A percentile compares a stretch with the other conserved stretches of the same genome.
Conservation (phyloP, 441 rosid genomes). For the Mallotus repandus region DNA sequence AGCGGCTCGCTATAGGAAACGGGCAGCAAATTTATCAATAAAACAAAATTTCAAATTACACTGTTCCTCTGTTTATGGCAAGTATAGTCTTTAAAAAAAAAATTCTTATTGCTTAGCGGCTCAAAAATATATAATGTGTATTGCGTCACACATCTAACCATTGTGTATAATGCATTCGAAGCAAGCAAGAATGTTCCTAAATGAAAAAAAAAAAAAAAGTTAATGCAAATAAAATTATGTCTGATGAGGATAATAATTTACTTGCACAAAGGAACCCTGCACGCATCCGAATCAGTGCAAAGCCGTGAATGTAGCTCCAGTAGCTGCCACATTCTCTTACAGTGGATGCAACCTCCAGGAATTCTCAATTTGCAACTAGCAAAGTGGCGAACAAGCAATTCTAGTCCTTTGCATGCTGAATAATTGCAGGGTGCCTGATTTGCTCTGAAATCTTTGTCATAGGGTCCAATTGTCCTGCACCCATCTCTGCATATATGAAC, state of each 20-base stretch:
- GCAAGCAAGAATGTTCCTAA: too few species aligned
- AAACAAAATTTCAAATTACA: too few species aligned
- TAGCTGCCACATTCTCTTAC: constrained; percentile 96
- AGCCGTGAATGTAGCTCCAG: constrained; percentile 83
- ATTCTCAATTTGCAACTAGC: constrained; percentile 66
- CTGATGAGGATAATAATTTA: constrained; percentile 1
- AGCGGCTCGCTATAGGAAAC: too few species aligned
- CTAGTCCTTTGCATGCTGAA: constrained; percentile 76
- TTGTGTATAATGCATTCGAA: too few species aligned
- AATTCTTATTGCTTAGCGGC: too few species aligned
- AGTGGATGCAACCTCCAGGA: constrained; percentile 74
- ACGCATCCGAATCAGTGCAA: constrained; percentile 51
- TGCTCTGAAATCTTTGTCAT: constrained; percentile 58
- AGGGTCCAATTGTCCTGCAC: constrained; percentile 88
- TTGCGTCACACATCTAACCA: too few species aligned
- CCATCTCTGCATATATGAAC: constrained; percentile 95
- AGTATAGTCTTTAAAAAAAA: too few species aligned
- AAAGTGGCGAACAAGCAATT: constrained; percentile 69
- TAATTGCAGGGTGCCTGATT: constrained; percentile 53
- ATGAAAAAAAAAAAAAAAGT: too few species aligned
- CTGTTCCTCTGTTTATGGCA: too few species aligned
- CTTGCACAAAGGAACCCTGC: constrained; percentile 89
- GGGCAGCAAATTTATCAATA: too few species aligned
- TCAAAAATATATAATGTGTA: too few species aligned
- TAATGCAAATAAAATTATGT: background rate